Conservation (phyloP, 805 yeast genomes). For the Hanseniaspora singularis region DNA sequence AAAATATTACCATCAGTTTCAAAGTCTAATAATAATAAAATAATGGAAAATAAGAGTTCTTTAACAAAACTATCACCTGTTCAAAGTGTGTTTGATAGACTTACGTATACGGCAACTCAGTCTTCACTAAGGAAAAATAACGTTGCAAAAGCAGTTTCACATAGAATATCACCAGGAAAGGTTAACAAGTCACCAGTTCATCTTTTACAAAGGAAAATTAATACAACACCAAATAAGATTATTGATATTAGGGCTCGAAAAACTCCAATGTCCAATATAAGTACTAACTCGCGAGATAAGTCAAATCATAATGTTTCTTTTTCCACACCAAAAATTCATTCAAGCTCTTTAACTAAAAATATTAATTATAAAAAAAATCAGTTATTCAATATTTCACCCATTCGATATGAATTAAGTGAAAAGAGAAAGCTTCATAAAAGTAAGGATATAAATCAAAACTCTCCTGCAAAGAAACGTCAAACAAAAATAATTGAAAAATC, state of each 20-base stretch:
- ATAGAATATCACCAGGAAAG: constrained; percentile 8
- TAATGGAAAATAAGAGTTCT: neutral
- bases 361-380: neutral
- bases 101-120: constrained; percentile 4
- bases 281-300: neutral
- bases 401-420: neutral
- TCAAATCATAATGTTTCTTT: neutral
- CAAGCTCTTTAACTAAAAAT: neutral
- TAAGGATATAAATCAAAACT: neutral
- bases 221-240: constrained; percentile 2
- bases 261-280: neutral
- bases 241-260: neutral
- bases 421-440: neutral
- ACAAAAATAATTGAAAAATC: neutral
- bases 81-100: constrained; percentile 11
- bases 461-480: neutral
- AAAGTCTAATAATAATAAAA: neutral
- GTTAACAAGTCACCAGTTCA: constrained; percentile 4
- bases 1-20: neutral
- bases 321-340: constrained; percentile 1
- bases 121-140: constrained; percentile 5
- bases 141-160: neutral
- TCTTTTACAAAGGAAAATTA: neutral
- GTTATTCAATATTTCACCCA: neutral
- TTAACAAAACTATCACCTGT: neutral